Base-by-base conservation (phyloP, 2,329 filamentous ascomycete species). In the Elsinoe ampelina region DNA sequence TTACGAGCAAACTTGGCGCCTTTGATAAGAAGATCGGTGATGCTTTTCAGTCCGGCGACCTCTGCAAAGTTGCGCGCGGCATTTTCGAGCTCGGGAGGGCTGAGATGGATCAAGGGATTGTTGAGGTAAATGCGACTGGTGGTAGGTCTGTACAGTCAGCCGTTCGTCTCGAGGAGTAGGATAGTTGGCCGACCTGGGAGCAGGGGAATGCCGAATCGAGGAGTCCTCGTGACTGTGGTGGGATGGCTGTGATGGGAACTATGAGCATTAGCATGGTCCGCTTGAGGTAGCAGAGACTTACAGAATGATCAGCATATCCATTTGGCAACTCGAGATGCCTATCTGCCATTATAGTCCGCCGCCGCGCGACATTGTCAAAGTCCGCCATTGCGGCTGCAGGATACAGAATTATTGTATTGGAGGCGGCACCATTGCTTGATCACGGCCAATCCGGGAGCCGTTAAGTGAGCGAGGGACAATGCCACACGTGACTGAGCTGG, bases 1-100 rank as follows among this genome's bases (percentile, higher is more conserved):
- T 67, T 63, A 35, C 62, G 61, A 10, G 65, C 59, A 42, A 65
- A 59, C 22, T 61, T 61, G 8, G 59, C 65, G 10, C 64, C 64
- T 58, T 63, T 56, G 39, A 52, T 48, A 32, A 58, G 30, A 5
- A 59, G 41, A 42, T 59, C 47, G 20, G 50, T 38, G 7, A 50
- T 55, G 45, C 41, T 38, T 10, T 57, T 50, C 11, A 60, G 55
- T 8, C 41, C 42, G 10, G 55, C 54, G n/a, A 26, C 39, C 17
- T 47, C 32, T 13, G 54, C 54, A 20, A 56, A 56, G 7, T 15
- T 36, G 13, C 41, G 20, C 8, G 34, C 54, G n/a, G 41, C 54
- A 30, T 34, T 41, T n/a, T 56, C 54, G 5, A 56, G 17, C 15
- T 56, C 54, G 7, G 22, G 22, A 10, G 54, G 54, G 15, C 20